A percentile compares a stretch with the other conserved stretches of the same genome.
These are phyloP conservation scores for Anethum foeniculum DNA, from an alignment of 140 eudicot genomes.

Conservation along the genomic window DNA sequence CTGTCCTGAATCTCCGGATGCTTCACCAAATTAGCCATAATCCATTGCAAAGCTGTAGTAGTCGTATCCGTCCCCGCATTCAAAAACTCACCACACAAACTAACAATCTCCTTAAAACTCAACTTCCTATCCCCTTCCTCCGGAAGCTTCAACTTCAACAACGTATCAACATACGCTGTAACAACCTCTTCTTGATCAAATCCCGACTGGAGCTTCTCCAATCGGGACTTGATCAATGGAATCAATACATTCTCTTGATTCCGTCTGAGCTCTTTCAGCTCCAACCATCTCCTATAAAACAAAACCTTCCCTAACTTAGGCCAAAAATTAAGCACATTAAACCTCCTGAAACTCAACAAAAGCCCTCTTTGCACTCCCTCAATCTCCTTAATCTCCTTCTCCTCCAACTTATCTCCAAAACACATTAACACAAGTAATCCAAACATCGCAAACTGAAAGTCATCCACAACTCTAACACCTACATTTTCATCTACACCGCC, in stretches of 20 bases:
- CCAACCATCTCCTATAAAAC: slow-evolving; percentile 38
- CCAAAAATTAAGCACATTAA: slow-evolving; percentile 21
- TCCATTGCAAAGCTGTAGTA: slow-evolving; percentile 44
- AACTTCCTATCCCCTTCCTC: slow-evolving; percentile 36
- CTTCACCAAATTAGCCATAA: slow-evolving; percentile 53
- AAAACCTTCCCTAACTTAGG: slow-evolving; percentile 39
- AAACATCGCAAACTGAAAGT: slow-evolving; percentile 43
- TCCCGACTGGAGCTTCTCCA: not conserved
- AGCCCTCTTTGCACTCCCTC: slow-evolving; percentile 13
- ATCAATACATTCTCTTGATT: slow-evolving; percentile 29
- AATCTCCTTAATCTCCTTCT: slow-evolving; percentile 26
- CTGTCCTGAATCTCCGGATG: slow-evolving; percentile 34
- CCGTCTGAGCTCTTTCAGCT: slow-evolving; percentile 19
- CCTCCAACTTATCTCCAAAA: slow-evolving; percentile 42
- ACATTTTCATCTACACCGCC: slow-evolving; percentile 11
- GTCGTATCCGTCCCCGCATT: slow-evolving; percentile 55
- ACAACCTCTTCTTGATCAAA: not conserved
- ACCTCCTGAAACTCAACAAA: slow-evolving; percentile 24
- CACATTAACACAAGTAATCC: slow-evolving; percentile 39
- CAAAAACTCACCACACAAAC: slow-evolving; percentile 38
- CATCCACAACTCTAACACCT: slow-evolving; percentile 23
- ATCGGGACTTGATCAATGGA: slow-evolving; percentile 42
- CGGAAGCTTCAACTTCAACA: slow-evolving; percentile 34
- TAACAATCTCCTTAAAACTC: slow-evolving; percentile 32
- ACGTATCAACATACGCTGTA: slow-evolving; percentile 46